Percentiles rank a stretch among this genome's conserved stretches.
Evolutionary conservation across 2,329 filamentous ascomycete genomes (phyloP).

Genomic region (Cylindrodendrum hubeiense): DNA sequence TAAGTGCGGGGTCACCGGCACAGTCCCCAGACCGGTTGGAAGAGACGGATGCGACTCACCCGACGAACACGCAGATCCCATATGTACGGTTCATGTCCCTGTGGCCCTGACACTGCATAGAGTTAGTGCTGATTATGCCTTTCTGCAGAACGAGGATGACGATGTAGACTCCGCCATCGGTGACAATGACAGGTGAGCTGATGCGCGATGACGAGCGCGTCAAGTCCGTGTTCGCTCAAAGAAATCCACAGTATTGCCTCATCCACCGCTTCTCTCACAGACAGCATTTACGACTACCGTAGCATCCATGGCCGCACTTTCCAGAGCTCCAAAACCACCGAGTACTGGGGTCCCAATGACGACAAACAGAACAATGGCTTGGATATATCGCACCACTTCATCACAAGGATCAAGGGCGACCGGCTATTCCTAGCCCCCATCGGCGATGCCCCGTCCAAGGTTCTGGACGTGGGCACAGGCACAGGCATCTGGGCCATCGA

Average conservation of each 20-base stretch:
- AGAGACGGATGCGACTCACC: neutral
- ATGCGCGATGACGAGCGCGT: too few relatives aligned
- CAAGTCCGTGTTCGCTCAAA: neutral
- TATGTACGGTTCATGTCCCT: constrained; percentile 4
- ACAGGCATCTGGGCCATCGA: constrained; percentile 23
- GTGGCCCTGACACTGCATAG: neutral
- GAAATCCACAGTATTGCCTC: neutral
- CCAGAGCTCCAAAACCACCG: constrained; percentile 7
- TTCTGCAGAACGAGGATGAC: constrained; percentile 12
- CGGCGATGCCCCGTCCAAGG: neutral
- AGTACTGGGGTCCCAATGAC: constrained; percentile 19
- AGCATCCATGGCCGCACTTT: constrained; percentile 14
- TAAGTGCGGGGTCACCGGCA: neutral
- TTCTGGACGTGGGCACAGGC: constrained; percentile 18
- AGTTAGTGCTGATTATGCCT: neutral
- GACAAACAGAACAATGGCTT: constrained; percentile 9
- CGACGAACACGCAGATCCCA: constrained; percentile 19
- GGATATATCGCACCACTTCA: constrained; percentile 13
- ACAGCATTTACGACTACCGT: constrained; percentile 18
- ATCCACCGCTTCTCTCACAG: constrained; percentile 1
- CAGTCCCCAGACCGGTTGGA: neutral
- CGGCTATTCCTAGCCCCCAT: constrained; percentile 11
- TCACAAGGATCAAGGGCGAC: neutral
- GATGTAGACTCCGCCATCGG: constrained; percentile 9
- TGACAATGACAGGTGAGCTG: constrained; percentile 13